These are phyloP conservation scores for Rosa rugosa DNA, from an alignment of 306 rosid species.

Conservation along the genomic window DNA sequence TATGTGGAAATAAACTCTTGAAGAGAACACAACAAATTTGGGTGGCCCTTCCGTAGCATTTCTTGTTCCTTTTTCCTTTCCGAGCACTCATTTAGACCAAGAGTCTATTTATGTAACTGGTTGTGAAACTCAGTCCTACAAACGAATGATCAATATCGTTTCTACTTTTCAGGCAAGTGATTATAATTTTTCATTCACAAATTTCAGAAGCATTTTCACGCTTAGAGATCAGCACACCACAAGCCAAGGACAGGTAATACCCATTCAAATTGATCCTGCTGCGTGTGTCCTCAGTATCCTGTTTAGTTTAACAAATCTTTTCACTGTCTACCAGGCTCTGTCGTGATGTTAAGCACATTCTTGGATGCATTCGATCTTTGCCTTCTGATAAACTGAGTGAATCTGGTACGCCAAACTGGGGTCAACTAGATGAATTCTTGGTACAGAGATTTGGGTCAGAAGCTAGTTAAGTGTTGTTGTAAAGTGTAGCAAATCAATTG, in stretches of 20 bases:
- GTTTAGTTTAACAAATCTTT: background rate
- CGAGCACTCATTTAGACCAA: background rate
- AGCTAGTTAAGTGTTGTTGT: slow-evolving; percentile 53
- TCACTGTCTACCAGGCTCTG: slow-evolving; percentile 52
- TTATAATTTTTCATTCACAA: slow-evolving; percentile 86
- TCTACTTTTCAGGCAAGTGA: slow-evolving; percentile 79
- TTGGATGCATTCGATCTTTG: slow-evolving; percentile 89
- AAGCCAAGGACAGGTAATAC: slow-evolving; percentile 75
- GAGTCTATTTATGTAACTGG: background rate
- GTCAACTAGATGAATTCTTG: slow-evolving; percentile 90
- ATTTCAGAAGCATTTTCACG: slow-evolving; percentile 94
- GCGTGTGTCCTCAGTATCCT: background rate
- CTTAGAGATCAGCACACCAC: slow-evolving; percentile 77
- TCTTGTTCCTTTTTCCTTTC: background rate
- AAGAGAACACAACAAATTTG: background rate
- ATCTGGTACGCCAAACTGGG: slow-evolving; percentile 83
- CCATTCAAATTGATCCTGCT: background rate
- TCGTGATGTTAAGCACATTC: slow-evolving; percentile 83
- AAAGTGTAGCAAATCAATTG: slow-evolving; percentile 48
- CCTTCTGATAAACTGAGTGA: slow-evolving; percentile 71
- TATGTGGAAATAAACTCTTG: slow-evolving; percentile 4
- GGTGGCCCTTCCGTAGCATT: background rate
- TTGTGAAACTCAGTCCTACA: background rate
- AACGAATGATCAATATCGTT: slow-evolving; percentile 6
- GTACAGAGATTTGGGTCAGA: slow-evolving; percentile 73